These are phyloP conservation scores for Lactarius vividus DNA, from an alignment of 768 basidiomycete genomes.

Conservation along the genomic window DNA sequence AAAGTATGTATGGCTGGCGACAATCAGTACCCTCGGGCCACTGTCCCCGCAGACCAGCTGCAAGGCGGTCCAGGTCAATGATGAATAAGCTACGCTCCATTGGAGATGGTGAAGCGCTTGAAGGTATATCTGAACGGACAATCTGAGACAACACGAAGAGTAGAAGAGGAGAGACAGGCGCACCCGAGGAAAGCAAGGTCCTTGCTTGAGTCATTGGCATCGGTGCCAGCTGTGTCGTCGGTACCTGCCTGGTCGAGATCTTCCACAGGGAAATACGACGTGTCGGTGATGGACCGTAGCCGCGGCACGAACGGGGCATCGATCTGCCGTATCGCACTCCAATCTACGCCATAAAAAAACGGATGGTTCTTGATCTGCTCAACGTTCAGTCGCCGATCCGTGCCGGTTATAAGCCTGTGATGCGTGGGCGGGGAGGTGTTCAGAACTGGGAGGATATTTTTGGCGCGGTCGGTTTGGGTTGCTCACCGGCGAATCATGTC, in stretches of 20 bases:
- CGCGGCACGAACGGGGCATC: conserved; percentile 97
- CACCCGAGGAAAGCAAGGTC: conserved; percentile 61
- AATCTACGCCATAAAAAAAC: conserved; percentile 96
- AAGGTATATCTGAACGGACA: conserved; percentile 64
- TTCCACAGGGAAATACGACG: conserved; percentile 97
- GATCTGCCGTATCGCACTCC: conserved; percentile 81
- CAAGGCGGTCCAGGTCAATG: neutral
- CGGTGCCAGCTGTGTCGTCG: conserved; percentile 43
- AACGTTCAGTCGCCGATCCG: conserved; percentile 71
- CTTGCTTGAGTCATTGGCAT: conserved; percentile 45
- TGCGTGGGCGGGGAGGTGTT: neutral
- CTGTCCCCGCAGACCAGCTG: conserved; percentile 25
- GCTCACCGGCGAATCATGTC: conserved; percentile 79
- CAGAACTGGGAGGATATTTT: neutral
- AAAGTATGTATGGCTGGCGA: conserved; percentile 18
- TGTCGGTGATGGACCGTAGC: conserved; percentile 88
- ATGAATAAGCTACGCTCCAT: conserved; percentile 44
- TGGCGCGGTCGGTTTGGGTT: neutral
- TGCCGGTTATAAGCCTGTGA: conserved; percentile 74
- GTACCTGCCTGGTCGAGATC: conserved; percentile 73
- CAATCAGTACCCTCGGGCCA: conserved; percentile 18
- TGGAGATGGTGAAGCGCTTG: conserved; percentile 70
- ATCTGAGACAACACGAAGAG: neutral
- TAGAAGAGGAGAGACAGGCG: conserved; percentile 18
- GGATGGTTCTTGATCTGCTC: conserved; percentile 90